These are phyloP conservation scores for Rhododendron vialii DNA, from an alignment of 148 eudicot genomes.

Conservation along the genomic window DNA sequence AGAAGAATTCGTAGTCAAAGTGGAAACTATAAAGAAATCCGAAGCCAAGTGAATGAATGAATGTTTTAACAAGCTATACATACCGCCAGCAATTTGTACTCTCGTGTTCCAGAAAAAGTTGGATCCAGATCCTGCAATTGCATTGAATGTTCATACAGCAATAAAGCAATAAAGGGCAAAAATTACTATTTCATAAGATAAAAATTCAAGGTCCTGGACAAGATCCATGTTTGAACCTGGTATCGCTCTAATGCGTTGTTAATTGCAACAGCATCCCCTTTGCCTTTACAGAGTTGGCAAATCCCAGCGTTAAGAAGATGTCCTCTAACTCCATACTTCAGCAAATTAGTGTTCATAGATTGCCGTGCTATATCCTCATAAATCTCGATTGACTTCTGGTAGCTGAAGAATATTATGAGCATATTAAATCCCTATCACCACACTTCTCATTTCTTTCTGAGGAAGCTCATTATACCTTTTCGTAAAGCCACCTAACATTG, in stretches of 20 bases:
- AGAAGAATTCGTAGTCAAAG: background rate
- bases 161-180: background rate
- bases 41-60: background rate
- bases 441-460: background rate
- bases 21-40: background rate
- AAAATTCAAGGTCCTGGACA: background rate
- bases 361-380: slow-evolving; percentile 66
- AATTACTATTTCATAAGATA: background rate
- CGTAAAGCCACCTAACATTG: background rate
- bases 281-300: slow-evolving; percentile 79
- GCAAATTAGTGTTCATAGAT: slow-evolving; percentile 50
- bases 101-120: slow-evolving; percentile 50
- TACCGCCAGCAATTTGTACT: slow-evolving; percentile 44
- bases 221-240: slow-evolving; percentile 34
- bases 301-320: slow-evolving; percentile 86
- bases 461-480: background rate
- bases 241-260: slow-evolving; percentile 59
- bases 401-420: slow-evolving; percentile 32
- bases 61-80: slow-evolving; percentile 5
- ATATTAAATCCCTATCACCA: slow-evolving; percentile 6
- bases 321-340: slow-evolving; percentile 73
- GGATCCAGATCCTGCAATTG: slow-evolving; percentile 53
- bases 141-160: background rate
- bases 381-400: slow-evolving; percentile 54
- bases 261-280: slow-evolving; percentile 57